A percentile compares a stretch with the other conserved stretches of the same genome.
These are phyloP conservation scores for Colletotrichum higginsianum DNA, from an alignment of 2,329 filamentous ascomycete species.

Conservation along the genomic window DNA sequence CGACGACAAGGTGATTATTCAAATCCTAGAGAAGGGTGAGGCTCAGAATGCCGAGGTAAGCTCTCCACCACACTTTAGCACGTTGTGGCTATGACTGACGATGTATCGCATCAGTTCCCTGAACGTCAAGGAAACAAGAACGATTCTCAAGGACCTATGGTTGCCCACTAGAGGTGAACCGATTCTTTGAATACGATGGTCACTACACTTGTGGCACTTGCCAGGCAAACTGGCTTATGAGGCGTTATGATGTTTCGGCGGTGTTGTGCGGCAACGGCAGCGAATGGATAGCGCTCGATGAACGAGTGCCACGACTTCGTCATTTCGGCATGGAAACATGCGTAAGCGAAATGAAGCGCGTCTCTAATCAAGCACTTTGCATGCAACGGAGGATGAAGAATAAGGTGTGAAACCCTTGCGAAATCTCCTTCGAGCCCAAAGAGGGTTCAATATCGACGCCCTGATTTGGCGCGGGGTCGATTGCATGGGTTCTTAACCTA, in stretches of 20 bases:
- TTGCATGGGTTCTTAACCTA: constrained; percentile 17
- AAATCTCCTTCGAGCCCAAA: constrained; percentile 25
- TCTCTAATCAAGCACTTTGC: constrained; percentile 4
- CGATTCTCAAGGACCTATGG: constrained; percentile 63
- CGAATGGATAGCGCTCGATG: constrained; percentile 10
- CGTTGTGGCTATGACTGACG: background rate
- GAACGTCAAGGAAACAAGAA: constrained; percentile 69
- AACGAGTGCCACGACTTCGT: background rate
- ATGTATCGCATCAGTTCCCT: constrained; percentile 58
- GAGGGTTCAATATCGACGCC: constrained; percentile 33
- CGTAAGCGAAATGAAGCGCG: constrained; percentile 1
- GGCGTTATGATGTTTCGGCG: constrained; percentile 15
- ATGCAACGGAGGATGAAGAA: constrained; percentile 21
- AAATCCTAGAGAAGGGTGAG: constrained; percentile 84
- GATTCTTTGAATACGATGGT: background rate
- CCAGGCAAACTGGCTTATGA: background rate
- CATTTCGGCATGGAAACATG: background rate
- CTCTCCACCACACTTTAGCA: background rate
- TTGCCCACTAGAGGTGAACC: constrained; percentile 55
- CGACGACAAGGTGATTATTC: constrained; percentile 85
- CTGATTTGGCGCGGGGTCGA: constrained; percentile 4
- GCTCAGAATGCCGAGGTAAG: constrained; percentile 73
- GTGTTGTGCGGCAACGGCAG: constrained; percentile 15
- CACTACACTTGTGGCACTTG: background rate
- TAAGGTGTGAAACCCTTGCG: background rate